Base-by-base conservation (phyloP, 495 filamentous ascomycete species). In the Hypoxylon perforatum region DNA sequence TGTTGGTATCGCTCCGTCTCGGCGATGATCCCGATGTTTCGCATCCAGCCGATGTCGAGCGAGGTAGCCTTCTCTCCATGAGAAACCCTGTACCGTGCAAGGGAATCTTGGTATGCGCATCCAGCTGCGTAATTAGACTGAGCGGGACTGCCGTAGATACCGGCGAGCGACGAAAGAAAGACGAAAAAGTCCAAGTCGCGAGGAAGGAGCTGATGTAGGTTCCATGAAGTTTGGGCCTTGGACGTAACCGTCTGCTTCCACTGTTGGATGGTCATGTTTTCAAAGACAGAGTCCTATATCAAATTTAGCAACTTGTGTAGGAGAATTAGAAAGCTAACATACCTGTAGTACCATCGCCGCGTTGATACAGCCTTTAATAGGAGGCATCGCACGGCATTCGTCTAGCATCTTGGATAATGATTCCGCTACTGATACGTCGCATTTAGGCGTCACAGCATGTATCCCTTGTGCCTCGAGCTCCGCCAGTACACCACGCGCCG, bases 171-270 rank as follows among this genome's bases (percentile, higher is more conserved):
- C 14, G 67, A 61, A 0, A 70, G 58, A 1, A 63, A 70, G 33
- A 86, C 67, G 65, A 89, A 88, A 73, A 89, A 88, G 57, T 87
- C 86, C 0, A 88, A 74, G 17, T 54, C 82, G 69, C 11, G 39
- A n/a, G 17, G 78, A 51, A 42, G n/a, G 5, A 17, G 39, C 1
- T n/a, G 2, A 17, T 87, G 85, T 4, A 87, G 62, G 60, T 86
- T 78, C 75, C 75, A 73, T 1, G 76, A 65, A 0, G 78, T 77
- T 0, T 75, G 30, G 6, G 82, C 76, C 63, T 84, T 85, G 0
- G 83, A 78, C 8, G 73, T 6, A 0, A 70, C 69, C 1, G 61
- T 68, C 0, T 42, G 63, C 10, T 72, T 53, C 55, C 78, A 81
- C 6, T 80, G 62, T 2, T 75, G 67, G 19, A 67, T 56, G 0